A percentile compares a stretch with the other conserved stretches of the same genome.
Evolutionary conservation across 2,329 filamentous ascomycete species (phyloP).

Genomic region (Phaeosphaeriaceae sp.): DNA sequence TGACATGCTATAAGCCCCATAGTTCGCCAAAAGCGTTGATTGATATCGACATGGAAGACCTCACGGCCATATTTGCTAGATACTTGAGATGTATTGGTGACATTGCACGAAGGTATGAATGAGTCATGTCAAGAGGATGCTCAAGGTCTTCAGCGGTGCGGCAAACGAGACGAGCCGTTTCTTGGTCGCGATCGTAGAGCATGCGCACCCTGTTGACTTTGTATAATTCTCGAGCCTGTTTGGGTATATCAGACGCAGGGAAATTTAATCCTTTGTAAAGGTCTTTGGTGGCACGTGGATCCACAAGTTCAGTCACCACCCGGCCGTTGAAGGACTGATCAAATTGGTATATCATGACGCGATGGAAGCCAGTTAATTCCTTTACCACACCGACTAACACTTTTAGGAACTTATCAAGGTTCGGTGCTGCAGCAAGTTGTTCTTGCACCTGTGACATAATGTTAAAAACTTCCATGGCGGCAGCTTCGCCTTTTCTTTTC

Average conservation of each 20-base stretch:
- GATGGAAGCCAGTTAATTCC: slow-evolving; percentile 87
- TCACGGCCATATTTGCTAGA: slow-evolving; percentile 83
- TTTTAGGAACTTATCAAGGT: slow-evolving; percentile 76
- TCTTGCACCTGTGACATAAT: slow-evolving; percentile 93
- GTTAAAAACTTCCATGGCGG: slow-evolving; percentile 88
- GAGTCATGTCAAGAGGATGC: slow-evolving; percentile 78
- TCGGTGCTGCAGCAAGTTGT: slow-evolving; percentile 75
- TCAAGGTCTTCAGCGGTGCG: slow-evolving; percentile 75
- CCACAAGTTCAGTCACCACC: slow-evolving; percentile 86
- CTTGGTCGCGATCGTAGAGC: slow-evolving; percentile 81
- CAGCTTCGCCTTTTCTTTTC: slow-evolving; percentile 77
- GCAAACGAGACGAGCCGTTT: slow-evolving; percentile 82
- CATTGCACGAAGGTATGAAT: slow-evolving; percentile 85
- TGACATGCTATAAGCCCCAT: slow-evolving; percentile 92
- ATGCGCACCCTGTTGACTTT: slow-evolving; percentile 88
- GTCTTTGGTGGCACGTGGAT: slow-evolving; percentile 79
- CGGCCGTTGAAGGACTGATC: slow-evolving; percentile 82
- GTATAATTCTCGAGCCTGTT: slow-evolving; percentile 86
- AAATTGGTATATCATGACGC: slow-evolving; percentile 93
- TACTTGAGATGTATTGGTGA: slow-evolving; percentile 91
- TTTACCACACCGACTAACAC: slow-evolving; percentile 85
- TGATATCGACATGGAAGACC: slow-evolving; percentile 94
- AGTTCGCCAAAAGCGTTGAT: slow-evolving; percentile 85
- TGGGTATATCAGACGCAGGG: slow-evolving; percentile 84
- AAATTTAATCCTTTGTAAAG: slow-evolving; percentile 89